Percentiles rank a stretch among this genome's conserved stretches.
These are phyloP conservation scores for Alternaria rosae DNA, from an alignment of 2,329 filamentous ascomycete genomes.

Conservation along the genomic window DNA sequence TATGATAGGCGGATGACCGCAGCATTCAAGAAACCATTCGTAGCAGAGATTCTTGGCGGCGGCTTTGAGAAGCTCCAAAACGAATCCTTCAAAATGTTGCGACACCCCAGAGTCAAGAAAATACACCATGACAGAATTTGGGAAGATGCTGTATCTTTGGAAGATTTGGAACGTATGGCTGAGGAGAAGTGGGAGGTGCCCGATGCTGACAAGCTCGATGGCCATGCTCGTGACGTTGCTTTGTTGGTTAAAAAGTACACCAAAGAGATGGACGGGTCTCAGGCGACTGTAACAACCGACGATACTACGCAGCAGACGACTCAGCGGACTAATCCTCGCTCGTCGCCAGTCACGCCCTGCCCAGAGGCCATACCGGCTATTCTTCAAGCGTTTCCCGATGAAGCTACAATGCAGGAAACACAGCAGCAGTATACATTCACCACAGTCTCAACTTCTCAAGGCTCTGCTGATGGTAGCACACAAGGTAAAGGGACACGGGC, in stretches of 20 bases:
- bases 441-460: constrained; percentile 19
- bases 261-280: constrained; percentile 21
- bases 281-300: constrained; percentile 24
- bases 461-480: constrained; percentile 24
- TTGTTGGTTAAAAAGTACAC: constrained; percentile 32
- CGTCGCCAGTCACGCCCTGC: constrained; percentile 11
- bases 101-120: constrained; percentile 79
- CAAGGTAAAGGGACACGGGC: constrained; percentile 30
- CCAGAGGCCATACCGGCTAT: background rate
- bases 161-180: constrained; percentile 73
- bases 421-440: constrained; percentile 9
- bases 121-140: constrained; percentile 78
- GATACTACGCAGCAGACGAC: constrained; percentile 32
- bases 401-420: background rate
- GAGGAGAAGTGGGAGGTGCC: constrained; percentile 56
- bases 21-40: constrained; percentile 73
- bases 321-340: constrained; percentile 25
- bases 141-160: constrained; percentile 72
- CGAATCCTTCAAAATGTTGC: constrained; percentile 73
- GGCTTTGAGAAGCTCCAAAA: constrained; percentile 77
- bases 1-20: constrained; percentile 50
- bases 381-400: background rate
- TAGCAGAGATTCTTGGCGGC: constrained; percentile 82
- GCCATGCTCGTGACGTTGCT: constrained; percentile 43
- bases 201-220: constrained; percentile 32